Percentiles rank a stretch among this genome's conserved stretches.
phyloP scores from a whole-genome alignment of 805 yeast species.

The Cyberlindnera euphorbiae region DNA sequence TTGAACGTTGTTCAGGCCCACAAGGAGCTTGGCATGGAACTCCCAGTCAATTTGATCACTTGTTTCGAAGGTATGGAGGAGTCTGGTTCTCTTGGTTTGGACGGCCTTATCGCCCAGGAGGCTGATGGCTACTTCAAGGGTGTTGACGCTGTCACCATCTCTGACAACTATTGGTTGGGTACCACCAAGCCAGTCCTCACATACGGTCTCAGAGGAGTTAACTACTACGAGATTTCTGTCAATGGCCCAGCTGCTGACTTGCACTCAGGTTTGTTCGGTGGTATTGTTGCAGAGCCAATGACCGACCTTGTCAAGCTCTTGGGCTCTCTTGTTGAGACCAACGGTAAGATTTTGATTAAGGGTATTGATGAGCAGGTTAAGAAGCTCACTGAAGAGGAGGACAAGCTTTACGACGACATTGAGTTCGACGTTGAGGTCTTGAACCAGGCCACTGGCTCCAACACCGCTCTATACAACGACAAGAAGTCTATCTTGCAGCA shows the following conservation, averaged over 20 bases:
- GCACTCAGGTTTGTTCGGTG: conserved; percentile 97
- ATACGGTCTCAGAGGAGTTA: conserved; percentile 95
- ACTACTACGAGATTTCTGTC: conserved; percentile 79
- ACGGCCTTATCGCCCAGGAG: conserved; percentile 73
- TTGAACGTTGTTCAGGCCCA: conserved; percentile 90
- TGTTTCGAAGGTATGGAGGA: conserved; percentile 99
- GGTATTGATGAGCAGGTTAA: conserved; percentile 95
- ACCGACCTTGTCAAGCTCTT: conserved; percentile 81
- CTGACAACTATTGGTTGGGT: conserved; percentile 98
- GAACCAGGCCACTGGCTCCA: conserved; percentile 83
- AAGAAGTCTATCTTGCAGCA: conserved; percentile 90
- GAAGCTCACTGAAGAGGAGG: conserved; percentile 79
- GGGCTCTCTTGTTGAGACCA: conserved; percentile 68
- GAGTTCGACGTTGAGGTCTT: conserved; percentile 82
- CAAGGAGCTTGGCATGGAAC: conserved; percentile 71
- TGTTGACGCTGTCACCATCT: conserved; percentile 91
- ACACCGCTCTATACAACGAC: conserved; percentile 71
- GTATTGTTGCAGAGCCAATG: conserved; percentile 96
- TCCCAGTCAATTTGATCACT: conserved; percentile 88
- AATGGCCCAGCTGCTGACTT: conserved; percentile 95
- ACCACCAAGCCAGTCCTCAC: conserved; percentile 95
- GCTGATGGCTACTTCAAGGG: conserved; percentile 76
- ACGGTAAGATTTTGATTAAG: conserved; percentile 81
- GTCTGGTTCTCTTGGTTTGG: conserved; percentile 91
- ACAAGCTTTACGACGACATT: conserved; percentile 72